phyloP scores from a whole-genome alignment of 345 rosid species.

The Nephelium lappaceum region DNA sequence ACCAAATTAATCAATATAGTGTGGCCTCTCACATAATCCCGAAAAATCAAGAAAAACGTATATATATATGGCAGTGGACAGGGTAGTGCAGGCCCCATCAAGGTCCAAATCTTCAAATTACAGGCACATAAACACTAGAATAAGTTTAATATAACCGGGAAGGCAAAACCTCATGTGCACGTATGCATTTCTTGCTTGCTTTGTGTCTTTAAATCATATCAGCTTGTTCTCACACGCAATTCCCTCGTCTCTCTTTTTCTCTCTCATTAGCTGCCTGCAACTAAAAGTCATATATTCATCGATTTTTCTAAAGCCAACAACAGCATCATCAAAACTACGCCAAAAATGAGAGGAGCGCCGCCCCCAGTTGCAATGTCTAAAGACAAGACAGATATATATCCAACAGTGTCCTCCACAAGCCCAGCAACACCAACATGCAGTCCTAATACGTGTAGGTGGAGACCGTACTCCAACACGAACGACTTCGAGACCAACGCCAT shows the following conservation, averaged over 20 bases:
- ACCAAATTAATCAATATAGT: not conserved
- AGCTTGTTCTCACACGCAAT: constrained; percentile 20
- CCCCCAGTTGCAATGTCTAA: constrained; percentile 11
- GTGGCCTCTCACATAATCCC: not conserved
- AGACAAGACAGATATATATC: constrained; percentile 18
- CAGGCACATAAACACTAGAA: not conserved
- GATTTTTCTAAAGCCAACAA: not conserved
- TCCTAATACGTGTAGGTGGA: constrained; percentile 43
- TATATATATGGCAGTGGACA: not conserved
- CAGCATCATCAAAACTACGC: not conserved
- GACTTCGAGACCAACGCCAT: constrained; percentile 57
- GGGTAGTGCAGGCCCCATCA: not conserved
- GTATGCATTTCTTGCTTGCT: constrained; percentile 20
- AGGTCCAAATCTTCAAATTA: not conserved
- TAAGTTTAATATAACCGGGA: not conserved
- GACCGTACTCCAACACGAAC: constrained; percentile 41
- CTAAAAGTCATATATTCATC: not conserved
- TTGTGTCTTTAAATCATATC: constrained; percentile 20
- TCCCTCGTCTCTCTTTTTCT: not conserved
- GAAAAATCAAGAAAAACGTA: constrained; percentile 3
- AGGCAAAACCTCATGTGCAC: constrained; percentile 26
- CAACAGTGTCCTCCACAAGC: constrained; percentile 23
- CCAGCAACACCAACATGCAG: constrained; percentile 36
- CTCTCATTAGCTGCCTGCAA: not conserved
- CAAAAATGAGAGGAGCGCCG: not conserved